Base-by-base conservation (phyloP, 2,329 filamentous ascomycete genomes). In the Periconia sp. region DNA sequence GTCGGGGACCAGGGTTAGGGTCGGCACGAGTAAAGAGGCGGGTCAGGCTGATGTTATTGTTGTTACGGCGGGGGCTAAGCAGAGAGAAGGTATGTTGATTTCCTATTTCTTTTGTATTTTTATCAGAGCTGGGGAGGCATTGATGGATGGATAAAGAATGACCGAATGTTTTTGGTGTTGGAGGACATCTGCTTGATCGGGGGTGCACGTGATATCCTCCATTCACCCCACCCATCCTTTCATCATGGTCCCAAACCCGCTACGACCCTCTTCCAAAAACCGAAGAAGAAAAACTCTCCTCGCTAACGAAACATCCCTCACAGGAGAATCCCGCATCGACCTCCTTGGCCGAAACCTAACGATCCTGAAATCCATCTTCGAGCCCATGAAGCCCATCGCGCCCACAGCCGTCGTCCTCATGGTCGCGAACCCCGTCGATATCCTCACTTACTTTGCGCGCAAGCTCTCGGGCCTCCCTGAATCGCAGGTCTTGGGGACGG, bases 381-480 rank as follows among this genome's bases (percentile, higher is more conserved):
- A 72, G 2, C 72, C 73, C 33, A 81, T 84, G 76, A 73, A 71
- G 13, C 80, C 81, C 0, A 79, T 84, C 51, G 71, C 69, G 23
- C 65, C 73, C 3, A 74, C 81, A 50, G 73, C 80, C 0, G 76
- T 84, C 30, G 62, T 84, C 0, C 66, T 84, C 1, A 66, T 83
- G 1, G 80, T 83, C 3, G 76, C 82, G 2, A 83, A 83, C 61
- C 82, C 82, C 0, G 81, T 84, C 18, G 82, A 84, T 60, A 70
- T 84, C 27, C 69, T 84, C 33, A 82, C 82, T 1, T 76, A 78
- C 44, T 75, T 83, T 47, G 79, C 77, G 3, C 74, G 76, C 31
- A 70, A 77, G 44, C 64, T 80, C 15, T 79, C 79, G 0, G 76
- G 79, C 1, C 71, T 84, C 1, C 81, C 81, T 0, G 61, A 72